Evolutionary conservation across 2,329 filamentous ascomycete genomes (phyloP).

Genomic region (Xylaria digitata): DNA sequence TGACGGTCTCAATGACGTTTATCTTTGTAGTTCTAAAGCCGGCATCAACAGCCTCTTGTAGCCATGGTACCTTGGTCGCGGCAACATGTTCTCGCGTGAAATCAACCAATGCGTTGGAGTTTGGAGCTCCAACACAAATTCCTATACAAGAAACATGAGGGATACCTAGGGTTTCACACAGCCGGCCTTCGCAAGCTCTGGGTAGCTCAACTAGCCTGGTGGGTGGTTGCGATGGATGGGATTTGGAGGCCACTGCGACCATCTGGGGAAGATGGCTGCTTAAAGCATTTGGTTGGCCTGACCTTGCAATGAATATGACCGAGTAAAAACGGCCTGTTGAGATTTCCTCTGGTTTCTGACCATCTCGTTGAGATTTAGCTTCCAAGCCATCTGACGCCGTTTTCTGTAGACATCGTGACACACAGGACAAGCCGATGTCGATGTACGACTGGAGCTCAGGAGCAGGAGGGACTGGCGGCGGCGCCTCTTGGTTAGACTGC

Average conservation of each 20-base stretch:
- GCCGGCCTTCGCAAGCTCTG: constrained; percentile 65
- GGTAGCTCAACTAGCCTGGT: constrained; percentile 73
- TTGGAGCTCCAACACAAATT: constrained; percentile 66
- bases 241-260: constrained; percentile 61
- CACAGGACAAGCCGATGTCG: constrained; percentile 72
- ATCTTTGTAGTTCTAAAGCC: constrained; percentile 61
- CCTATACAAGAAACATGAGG: constrained; percentile 74
- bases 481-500: constrained; percentile 35
- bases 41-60: constrained; percentile 57
- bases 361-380: constrained; percentile 9
- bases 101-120: constrained; percentile 66
- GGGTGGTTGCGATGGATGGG: constrained; percentile 52
- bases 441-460: constrained; percentile 68
- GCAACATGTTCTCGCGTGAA: constrained; percentile 65
- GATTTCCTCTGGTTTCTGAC: constrained; percentile 7
- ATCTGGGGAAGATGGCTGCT: constrained; percentile 70
- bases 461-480: constrained; percentile 48
- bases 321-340: constrained; percentile 53
- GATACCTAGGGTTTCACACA: constrained; percentile 69
- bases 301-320: constrained; percentile 68
- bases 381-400: constrained; percentile 45
- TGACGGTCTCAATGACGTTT: constrained; percentile 55
- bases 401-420: constrained; percentile 69
- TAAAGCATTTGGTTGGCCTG: constrained; percentile 67
- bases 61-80: constrained; percentile 66